Evolutionary conservation across 805 yeast species (phyloP).

Genomic region (Starmerella roubikii): DNA sequence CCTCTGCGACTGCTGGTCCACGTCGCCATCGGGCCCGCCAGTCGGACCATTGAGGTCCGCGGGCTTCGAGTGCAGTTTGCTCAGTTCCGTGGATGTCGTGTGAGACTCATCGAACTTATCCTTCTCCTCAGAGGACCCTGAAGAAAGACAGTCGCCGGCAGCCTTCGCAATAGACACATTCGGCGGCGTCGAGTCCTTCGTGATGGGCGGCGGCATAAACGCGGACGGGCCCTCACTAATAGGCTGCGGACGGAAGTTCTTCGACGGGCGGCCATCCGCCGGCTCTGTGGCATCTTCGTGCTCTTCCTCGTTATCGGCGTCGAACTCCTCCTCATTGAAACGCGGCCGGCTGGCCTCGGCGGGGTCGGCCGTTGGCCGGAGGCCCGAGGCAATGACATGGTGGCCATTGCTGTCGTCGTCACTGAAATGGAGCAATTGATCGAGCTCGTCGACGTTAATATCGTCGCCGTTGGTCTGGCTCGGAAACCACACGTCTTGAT

Average conservation of each 20-base stretch:
- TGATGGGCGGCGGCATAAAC: no score
- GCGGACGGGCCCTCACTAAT: background rate
- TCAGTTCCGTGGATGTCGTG: no score
- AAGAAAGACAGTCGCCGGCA: no score
- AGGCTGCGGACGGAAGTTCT: background rate
- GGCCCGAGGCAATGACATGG: background rate
- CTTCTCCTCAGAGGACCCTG: no score
- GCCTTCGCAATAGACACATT: no score
- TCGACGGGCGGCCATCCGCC: background rate
- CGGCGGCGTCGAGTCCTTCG: no score
- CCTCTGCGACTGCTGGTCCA: slow-evolving; percentile 45
- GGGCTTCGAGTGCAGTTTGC: no score
- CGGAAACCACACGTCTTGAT: slow-evolving; percentile 96
- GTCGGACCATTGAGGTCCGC: no score
- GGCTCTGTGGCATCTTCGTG: no score
- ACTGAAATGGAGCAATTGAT: slow-evolving; percentile 18
- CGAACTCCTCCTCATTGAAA: background rate
- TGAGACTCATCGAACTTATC: no score
- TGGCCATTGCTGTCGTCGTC: slow-evolving; percentile 12
- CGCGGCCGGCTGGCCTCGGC: background rate
- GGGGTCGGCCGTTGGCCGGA: no score
- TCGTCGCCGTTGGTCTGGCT: slow-evolving; percentile 47
- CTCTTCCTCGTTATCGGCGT: background rate
- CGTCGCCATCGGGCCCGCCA: background rate
- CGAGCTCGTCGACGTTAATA: slow-evolving; percentile 82